Percentiles rank a stretch among this genome's conserved stretches.
phyloP scores from a whole-genome alignment of 2,329 filamentous ascomycete genomes.

The Phyllosticta citriasiana region DNA sequence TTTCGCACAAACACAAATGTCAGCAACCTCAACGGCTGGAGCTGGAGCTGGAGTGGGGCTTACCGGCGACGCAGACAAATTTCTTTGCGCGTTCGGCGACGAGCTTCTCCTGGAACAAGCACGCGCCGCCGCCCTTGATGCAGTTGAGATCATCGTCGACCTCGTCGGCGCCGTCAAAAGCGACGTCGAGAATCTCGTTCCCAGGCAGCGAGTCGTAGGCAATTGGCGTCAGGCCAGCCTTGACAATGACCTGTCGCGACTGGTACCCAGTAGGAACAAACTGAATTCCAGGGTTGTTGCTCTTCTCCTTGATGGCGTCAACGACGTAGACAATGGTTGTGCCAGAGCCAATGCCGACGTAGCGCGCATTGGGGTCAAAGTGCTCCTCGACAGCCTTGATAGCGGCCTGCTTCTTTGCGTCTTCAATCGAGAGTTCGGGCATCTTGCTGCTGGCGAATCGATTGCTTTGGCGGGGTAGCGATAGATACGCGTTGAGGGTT shows the following conservation, averaged over 20 bases:
- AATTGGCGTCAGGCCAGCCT: conserved; percentile 65
- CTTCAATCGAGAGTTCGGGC: conserved; percentile 43
- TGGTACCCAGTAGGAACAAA: conserved; percentile 93
- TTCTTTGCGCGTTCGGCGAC: conserved; percentile 75
- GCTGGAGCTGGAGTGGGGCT: conserved; percentile 17
- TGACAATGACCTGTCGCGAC: conserved; percentile 74
- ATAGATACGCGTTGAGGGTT: background rate
- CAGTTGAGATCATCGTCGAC: conserved; percentile 91
- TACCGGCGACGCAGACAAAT: conserved; percentile 79
- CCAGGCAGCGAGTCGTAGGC: conserved; percentile 65
- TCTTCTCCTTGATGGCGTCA: conserved; percentile 54
- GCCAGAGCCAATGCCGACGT: conserved; percentile 71
- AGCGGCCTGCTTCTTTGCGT: conserved; percentile 66
- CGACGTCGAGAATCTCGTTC: conserved; percentile 64
- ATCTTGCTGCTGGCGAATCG: conserved; percentile 1
- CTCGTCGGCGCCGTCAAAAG: conserved; percentile 95
- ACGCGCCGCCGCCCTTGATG: conserved; percentile 97
- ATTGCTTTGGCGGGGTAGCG: background rate
- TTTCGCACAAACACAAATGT: conserved; percentile 17
- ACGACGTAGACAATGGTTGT: conserved; percentile 79
- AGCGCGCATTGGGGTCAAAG: conserved; percentile 52
- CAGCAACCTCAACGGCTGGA: background rate
- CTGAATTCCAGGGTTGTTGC: conserved; percentile 47
- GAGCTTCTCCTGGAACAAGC: conserved; percentile 94
- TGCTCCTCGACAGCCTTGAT: conserved; percentile 63